Evolutionary conservation across 2,329 filamentous ascomycete species (phyloP).

Genomic region (Apiospora malaysiana): DNA sequence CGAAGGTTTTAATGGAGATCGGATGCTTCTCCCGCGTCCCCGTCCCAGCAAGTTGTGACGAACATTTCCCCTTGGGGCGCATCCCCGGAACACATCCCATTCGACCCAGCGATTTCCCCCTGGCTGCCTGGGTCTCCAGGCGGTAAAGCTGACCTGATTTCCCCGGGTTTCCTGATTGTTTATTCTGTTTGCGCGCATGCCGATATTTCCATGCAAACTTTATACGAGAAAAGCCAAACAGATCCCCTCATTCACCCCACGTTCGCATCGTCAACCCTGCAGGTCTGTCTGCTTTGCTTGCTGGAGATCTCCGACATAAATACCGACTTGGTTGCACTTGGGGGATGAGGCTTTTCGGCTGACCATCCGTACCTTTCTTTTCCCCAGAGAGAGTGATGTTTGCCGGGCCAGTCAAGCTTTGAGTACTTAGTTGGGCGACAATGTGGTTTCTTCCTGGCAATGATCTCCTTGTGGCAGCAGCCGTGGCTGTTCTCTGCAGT

Average conservation of each 20-base stretch:
- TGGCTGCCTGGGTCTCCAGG: neutral
- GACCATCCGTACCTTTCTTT: neutral
- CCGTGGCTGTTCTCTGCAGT: slow-evolving; percentile 3
- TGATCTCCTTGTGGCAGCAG: neutral
- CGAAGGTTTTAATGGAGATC: neutral
- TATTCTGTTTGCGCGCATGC: neutral
- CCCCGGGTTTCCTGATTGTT: neutral
- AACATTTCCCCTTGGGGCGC: slow-evolving; percentile 15
- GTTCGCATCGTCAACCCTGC: neutral
- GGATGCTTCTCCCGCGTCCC: neutral
- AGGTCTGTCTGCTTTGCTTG: neutral
- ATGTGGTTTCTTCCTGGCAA: slow-evolving; percentile 4
- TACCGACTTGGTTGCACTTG: neutral
- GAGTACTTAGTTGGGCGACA: neutral
- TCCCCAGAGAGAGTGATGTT: neutral
- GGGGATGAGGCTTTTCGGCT: neutral
- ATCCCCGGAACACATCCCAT: neutral
- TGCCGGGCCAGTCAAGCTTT: neutral
- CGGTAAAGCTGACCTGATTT: neutral
- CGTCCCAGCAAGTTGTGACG: neutral
- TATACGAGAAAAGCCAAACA: neutral
- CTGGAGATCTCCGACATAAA: neutral
- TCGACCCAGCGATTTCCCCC: neutral
- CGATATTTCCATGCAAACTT: neutral
- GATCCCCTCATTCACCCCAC: neutral